Evolutionary conservation across 2,329 filamentous ascomycete genomes (phyloP).

Genomic region (Colletotrichum plurivorum): DNA sequence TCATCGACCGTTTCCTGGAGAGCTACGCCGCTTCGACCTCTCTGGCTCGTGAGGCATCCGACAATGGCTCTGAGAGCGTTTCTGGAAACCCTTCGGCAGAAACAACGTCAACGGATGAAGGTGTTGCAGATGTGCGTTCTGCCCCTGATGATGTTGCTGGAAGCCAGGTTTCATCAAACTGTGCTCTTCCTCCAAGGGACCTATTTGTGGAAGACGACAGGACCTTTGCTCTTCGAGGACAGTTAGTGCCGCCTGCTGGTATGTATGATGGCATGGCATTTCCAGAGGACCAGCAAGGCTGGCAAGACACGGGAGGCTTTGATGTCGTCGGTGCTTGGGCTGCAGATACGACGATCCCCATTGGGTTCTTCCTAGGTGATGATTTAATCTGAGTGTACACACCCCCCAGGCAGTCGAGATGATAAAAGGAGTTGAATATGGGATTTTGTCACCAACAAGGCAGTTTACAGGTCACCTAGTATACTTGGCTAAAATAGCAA

Average conservation of each 20-base stretch:
- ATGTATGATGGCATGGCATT: not conserved
- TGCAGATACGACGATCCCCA: not conserved
- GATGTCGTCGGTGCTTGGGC: not conserved
- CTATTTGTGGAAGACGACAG: not conserved
- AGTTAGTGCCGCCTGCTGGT: not conserved
- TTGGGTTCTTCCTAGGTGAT: not conserved
- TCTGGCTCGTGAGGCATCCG: not conserved
- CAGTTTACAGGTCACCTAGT: no score
- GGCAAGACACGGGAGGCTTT: not conserved
- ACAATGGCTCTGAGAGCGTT: not conserved
- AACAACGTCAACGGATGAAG: not conserved
- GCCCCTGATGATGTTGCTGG: not conserved
- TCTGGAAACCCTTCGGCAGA: not conserved
- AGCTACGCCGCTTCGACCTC: not conserved
- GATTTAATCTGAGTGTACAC: not conserved
- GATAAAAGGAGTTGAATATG: no score
- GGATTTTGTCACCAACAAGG: no score
- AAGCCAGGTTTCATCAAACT: not conserved
- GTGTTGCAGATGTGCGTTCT: not conserved
- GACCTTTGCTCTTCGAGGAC: not conserved
- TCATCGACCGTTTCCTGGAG: constrained; percentile 11
- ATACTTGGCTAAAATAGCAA: no score
- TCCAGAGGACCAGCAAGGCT: not conserved
- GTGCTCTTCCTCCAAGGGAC: no score
- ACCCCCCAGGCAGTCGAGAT: no score